Evolutionary conservation across 257 asterid species (phyloP), one percentile per base, ranked within the genome.

Genomic region (Przewalskia tangutica): DNA sequence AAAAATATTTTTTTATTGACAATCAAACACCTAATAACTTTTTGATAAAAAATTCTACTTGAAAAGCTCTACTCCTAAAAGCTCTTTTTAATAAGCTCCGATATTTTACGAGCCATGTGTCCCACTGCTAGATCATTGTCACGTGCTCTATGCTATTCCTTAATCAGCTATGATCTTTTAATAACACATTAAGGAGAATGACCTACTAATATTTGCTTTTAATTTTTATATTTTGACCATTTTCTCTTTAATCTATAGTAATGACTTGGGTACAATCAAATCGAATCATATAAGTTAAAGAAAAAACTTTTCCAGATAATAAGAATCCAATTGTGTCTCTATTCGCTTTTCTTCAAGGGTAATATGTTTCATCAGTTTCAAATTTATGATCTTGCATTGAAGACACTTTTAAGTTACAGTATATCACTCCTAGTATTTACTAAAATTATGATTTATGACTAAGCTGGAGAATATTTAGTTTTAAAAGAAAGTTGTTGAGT

Each of bases 91-190:
- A n/a, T n/a, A n/a, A n/a, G 54, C 40, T 70, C 93, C 90, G 82
- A 40, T 42, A 4, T 2, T 13, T 13, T 17, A 66, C 2, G 40
- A 56, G 84, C 82, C 88, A 85, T 89, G 84, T 84, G 75, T 73
- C 78, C 53, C 7, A 13, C 16, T 55, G 4, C 34, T 46, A 65
- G 82, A 86, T 84, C 82, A 81, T 77, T 77, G 55, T 87, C 93
- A 87, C 92, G 93, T 89, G 90, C 89, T 53, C 63, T 50, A 46
- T 50, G 0, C 13, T 36, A 0, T 38, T 38, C 5, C 6, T 38
- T 2, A 38, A 38, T 6, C 42, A 38, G 42, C 42, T 38, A 38
- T 38, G 42, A 38, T 38, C 4, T 38, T 38, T 38, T 38, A 38
- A 38, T 38, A 38, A 38, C 42, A 38, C 42, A 38, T 38, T 38